Percentiles rank a stretch among this genome's conserved stretches.
Evolutionary conservation across 768 basidiomycete genomes (phyloP).

Genomic region (Cantharellus anzutake): DNA sequence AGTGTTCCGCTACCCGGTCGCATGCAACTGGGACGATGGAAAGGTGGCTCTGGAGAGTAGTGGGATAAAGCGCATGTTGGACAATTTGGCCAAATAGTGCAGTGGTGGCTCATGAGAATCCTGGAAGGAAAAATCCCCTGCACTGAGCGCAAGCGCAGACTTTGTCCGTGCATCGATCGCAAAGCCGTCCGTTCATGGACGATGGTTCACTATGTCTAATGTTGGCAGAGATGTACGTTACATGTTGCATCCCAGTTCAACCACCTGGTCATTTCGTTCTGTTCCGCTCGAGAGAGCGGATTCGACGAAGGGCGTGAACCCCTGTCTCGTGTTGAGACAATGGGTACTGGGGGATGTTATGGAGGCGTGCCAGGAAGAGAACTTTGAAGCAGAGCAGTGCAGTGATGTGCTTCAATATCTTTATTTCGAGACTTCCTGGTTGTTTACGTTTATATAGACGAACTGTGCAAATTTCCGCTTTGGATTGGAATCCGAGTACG

Average conservation of each 20-base stretch:
- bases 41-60: neutral
- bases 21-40: neutral
- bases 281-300: conserved; percentile 17
- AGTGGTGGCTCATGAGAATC: neutral
- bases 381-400: conserved; percentile 39
- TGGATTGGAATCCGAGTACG: too few relatives aligned
- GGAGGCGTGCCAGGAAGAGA: conserved; percentile 45
- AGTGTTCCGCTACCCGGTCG: conserved; percentile 1
- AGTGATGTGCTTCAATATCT: too few relatives aligned
- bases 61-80: neutral
- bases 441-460: too few relatives aligned
- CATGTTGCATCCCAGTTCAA: too few relatives aligned
- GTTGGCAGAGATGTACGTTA: neutral
- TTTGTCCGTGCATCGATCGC: neutral
- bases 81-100: neutral
- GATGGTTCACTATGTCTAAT: neutral
- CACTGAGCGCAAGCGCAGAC: neutral
- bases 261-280: too few relatives aligned
- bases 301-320: conserved; percentile 48
- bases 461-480: too few relatives aligned
- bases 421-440: too few relatives aligned
- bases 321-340: conserved; percentile 82
- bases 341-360: conserved; percentile 96
- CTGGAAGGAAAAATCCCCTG: neutral
- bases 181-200: neutral